A percentile compares a stretch with the other conserved stretches of the same genome.
phyloP scores from a whole-genome alignment of 176 grass and related monocot species.

The Bromus sterilis region DNA sequence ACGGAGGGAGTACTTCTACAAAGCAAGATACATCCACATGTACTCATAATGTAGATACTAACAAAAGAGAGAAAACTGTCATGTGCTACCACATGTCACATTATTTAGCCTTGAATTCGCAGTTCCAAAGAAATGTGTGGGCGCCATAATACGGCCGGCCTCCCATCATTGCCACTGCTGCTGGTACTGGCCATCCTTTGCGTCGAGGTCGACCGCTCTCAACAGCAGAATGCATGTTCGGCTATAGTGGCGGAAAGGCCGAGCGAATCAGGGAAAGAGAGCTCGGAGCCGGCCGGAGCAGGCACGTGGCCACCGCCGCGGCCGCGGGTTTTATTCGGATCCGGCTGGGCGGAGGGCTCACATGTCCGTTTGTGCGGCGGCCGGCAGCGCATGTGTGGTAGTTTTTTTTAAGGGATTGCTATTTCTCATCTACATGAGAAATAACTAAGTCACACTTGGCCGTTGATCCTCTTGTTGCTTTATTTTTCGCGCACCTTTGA shows the following conservation, averaged over 20 bases:
- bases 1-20: no score
- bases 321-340: background rate
- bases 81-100: constrained; percentile 1
- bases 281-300: background rate
- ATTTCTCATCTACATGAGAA: no score
- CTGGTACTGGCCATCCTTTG: no score
- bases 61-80: background rate
- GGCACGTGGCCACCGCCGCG: constrained; percentile 29
- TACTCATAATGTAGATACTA: background rate
- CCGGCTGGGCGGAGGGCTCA: background rate
- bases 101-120: background rate
- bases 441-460: no score
- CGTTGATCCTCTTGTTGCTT: no score
- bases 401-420: no score
- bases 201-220: background rate
- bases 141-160: background rate
- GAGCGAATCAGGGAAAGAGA: background rate
- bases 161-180: background rate
- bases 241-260: background rate
- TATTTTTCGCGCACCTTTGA: no score
- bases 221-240: background rate
- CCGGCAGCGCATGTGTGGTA: constrained; percentile 33
- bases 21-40: background rate
- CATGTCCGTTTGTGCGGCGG: constrained; percentile 13
- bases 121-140: background rate